Conservation (phyloP, 192 early-diverging fungal genomes). For the Coemansia sp. region DNA sequence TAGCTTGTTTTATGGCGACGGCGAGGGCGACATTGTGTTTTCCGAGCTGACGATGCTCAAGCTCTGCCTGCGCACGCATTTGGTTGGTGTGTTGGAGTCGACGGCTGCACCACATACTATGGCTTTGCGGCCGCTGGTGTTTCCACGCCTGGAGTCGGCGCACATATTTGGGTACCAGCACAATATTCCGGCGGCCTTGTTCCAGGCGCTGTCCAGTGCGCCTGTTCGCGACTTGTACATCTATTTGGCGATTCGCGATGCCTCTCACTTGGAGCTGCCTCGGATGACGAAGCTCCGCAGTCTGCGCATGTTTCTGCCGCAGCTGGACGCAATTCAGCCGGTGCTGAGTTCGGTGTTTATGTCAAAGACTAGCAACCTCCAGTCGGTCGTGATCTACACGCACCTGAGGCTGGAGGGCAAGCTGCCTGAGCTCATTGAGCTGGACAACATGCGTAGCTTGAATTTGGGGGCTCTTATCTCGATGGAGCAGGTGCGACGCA, state of each 20-base stretch:
- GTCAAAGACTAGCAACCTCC: not conserved
- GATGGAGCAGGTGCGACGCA: conserved; percentile 16
- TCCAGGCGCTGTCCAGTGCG: conserved; percentile 15
- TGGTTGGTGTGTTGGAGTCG: conserved; percentile 4
- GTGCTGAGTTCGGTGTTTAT: conserved; percentile 19
- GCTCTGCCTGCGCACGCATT: conserved; percentile 18
- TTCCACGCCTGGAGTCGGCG: conserved; percentile 17
- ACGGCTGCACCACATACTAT: conserved; percentile 9
- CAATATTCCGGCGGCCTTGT: conserved; percentile 15
- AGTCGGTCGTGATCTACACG: conserved; percentile 18
- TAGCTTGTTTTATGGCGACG: conserved; percentile 8
- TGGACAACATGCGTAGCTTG: conserved; percentile 19
- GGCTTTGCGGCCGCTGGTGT: conserved; percentile 10
- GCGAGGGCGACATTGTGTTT: conserved; percentile 20
- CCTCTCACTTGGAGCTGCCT: conserved; percentile 7
- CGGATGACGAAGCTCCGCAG: conserved; percentile 20
- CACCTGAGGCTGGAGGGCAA: conserved; percentile 15
- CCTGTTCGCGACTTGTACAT: conserved; percentile 19
- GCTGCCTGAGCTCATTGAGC: conserved; percentile 10
- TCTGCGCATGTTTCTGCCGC: conserved; percentile 17
- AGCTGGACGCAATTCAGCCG: conserved; percentile 18
- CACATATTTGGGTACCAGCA: conserved; percentile 27
- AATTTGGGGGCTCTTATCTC: conserved; percentile 14
- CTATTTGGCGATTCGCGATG: conserved; percentile 17
- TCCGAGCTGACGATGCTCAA: conserved; percentile 17